A percentile compares a stretch with the other conserved stretches of the same genome.
Conservation (phyloP, 1,139 yeast species). For the Wickerhamomyces sp. region DNA sequence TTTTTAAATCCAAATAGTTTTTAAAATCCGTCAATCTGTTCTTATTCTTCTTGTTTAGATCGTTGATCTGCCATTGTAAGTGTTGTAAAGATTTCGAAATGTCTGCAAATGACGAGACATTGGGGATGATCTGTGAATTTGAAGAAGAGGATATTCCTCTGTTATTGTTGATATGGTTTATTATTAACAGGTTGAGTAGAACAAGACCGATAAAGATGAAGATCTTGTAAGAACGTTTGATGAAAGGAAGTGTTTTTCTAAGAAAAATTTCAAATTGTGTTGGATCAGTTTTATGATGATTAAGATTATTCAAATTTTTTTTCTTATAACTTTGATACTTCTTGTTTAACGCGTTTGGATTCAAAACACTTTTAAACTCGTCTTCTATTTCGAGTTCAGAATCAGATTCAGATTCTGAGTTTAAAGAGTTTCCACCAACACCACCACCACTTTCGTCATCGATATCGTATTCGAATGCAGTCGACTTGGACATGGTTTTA, state of each 20-base stretch:
- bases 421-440: conserved; percentile 1
- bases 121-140: conserved; percentile 3
- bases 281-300: not conserved
- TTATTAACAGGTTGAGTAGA: too few species aligned
- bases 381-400: too few species aligned
- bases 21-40: conserved; percentile 14
- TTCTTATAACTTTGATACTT: conserved; percentile 3
- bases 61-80: conserved; percentile 22
- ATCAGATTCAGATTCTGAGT: not conserved
- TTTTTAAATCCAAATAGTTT: conserved; percentile 17
- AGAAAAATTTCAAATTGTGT: not conserved
- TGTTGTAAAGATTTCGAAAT: conserved; percentile 16
- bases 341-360: conserved; percentile 3
- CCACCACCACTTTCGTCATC: not conserved
- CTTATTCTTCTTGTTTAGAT: conserved; percentile 16
- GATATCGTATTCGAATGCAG: not conserved
- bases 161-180: not conserved
- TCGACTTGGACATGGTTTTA: not conserved
- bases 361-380: conserved; percentile 3
- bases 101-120: conserved; percentile 11
- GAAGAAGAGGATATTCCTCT: not conserved
- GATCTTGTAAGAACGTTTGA: not conserved
- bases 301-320: too few species aligned
- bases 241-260: not conserved
- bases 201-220: not conserved